Base-by-base conservation (phyloP, 2,329 filamentous ascomycete genomes). In the Calonectria pteridis region DNA sequence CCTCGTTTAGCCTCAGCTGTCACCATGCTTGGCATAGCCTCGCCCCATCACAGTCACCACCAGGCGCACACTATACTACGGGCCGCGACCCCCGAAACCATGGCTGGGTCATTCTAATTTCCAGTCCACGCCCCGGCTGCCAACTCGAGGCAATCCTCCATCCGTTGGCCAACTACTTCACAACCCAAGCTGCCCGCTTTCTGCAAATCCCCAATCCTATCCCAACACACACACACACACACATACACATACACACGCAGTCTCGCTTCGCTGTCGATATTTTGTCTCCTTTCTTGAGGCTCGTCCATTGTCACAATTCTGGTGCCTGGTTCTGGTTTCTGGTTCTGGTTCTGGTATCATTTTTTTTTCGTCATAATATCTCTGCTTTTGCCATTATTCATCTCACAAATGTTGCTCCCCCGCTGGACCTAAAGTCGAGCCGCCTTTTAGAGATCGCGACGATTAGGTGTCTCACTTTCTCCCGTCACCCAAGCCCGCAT, bases 71-170 rank as follows among this genome's bases (percentile, higher is more conserved):
- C 55, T 70, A 37, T 31, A 53, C 51, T 26, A 49, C 50, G 67
- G 40, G 28, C 53, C 58, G 55, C 67, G 46, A 35, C 53, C 71
- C 53, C 71, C 66, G 51, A 43, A 49, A 49, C 66, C 28, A 68
- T 62, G 62, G 53, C 70, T 53, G 73, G 77, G 76, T 77, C 69
- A 70, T 73, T 64, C 46, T 70, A 73, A 76, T 77, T 76, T 77
- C 75, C 69, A 75, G 59, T 59, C 65, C 69, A 72, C 69, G 55
- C 69, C 72, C 75, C 73, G 74, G 69, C 72, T 75, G 46, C 69
- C 37, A 35, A 65, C 33, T 67, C 49, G 35, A 23, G 55, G 46
- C 33, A 58, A 37, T 67, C 67, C 31, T 58, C 50, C 70, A 37
- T 55, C 55, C 26, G 26, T 16, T 67, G 10, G 33, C 35, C 23